Conservation (phyloP, 352 stramenopile genomes). For the Hyaloperonospora brassicae region DNA sequence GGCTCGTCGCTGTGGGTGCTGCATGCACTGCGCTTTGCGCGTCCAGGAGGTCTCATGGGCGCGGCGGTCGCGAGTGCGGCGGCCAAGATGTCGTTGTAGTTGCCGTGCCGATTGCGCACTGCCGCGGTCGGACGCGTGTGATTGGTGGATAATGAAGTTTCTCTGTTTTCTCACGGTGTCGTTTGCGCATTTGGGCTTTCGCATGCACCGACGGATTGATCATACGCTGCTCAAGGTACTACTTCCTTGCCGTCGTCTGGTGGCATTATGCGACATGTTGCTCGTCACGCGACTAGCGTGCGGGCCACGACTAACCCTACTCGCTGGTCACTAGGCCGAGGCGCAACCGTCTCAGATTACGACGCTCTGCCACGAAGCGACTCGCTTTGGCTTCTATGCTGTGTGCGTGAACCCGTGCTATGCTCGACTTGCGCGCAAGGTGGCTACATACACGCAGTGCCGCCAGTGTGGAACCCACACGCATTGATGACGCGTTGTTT, state of each 20-base stretch:
- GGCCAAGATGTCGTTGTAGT: constrained; percentile 13
- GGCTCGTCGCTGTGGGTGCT: constrained; percentile 60
- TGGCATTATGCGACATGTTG: too few relatives aligned
- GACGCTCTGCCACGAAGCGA: constrained; percentile 61
- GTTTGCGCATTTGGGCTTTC: neutral
- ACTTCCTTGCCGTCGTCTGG: neutral
- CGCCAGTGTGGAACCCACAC: neutral
- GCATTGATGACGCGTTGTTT: neutral
- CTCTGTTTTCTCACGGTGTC: too few relatives aligned
- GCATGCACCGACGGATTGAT: constrained; percentile 63
- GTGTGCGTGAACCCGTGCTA: constrained; percentile 82
- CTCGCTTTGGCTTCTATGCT: constrained; percentile 57
- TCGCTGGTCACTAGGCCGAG: constrained; percentile 32
- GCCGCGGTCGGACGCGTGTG: too few relatives aligned
- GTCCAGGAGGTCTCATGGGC: constrained; percentile 28
- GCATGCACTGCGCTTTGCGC: constrained; percentile 56
- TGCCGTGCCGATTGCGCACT: too few relatives aligned
- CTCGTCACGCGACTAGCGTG: too few relatives aligned
- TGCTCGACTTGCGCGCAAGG: constrained; percentile 48
- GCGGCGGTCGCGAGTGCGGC: constrained; percentile 16
- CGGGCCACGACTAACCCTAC: constrained; percentile 3
- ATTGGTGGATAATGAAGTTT: too few relatives aligned
- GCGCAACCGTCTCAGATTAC: constrained; percentile 55
- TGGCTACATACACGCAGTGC: constrained; percentile 8
- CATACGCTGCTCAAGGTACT: constrained; percentile 76